Evolutionary conservation across 257 asterid genomes (phyloP).

Genomic region (Plantago major): DNA sequence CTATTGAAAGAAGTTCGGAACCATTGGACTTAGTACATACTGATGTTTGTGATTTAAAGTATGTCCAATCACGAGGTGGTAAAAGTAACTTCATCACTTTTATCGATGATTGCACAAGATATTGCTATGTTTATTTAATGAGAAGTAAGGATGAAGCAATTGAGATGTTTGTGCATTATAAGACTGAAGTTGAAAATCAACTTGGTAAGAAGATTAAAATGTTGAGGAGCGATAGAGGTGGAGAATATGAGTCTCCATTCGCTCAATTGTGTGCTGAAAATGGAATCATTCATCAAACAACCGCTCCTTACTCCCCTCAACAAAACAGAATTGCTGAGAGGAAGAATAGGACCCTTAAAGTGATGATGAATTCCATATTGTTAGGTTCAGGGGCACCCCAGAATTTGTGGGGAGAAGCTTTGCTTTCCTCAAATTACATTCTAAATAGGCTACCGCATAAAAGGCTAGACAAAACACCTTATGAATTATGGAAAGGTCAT

Average conservation of each 20-base stretch:
- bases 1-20: not conserved
- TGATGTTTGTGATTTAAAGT: not conserved
- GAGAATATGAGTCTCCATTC: not conserved
- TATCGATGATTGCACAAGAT: not conserved
- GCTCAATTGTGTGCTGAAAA: not conserved
- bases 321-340: too few relatives aligned
- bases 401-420: slow-evolving; percentile 6
- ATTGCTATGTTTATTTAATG: not conserved
- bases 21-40: not conserved
- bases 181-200: too few relatives aligned
- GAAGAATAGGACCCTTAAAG: not conserved
- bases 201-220: too few relatives aligned
- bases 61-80: not conserved
- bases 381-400: not conserved
- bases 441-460: not conserved
- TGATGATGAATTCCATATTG: not conserved
- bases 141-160: too few relatives aligned
- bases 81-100: not conserved
- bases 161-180: too few relatives aligned
- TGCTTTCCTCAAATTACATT: not conserved
- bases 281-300: slow-evolving; percentile 11
- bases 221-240: not conserved
- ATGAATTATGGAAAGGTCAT: too few relatives aligned
- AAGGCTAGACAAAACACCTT: not conserved
- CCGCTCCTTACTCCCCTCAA: not conserved